A percentile compares a stretch with the other conserved stretches of the same genome.
These are phyloP conservation scores for Amaranthus hypochondriacus DNA, from an alignment of 148 eudicot species.

Conservation along the genomic window DNA sequence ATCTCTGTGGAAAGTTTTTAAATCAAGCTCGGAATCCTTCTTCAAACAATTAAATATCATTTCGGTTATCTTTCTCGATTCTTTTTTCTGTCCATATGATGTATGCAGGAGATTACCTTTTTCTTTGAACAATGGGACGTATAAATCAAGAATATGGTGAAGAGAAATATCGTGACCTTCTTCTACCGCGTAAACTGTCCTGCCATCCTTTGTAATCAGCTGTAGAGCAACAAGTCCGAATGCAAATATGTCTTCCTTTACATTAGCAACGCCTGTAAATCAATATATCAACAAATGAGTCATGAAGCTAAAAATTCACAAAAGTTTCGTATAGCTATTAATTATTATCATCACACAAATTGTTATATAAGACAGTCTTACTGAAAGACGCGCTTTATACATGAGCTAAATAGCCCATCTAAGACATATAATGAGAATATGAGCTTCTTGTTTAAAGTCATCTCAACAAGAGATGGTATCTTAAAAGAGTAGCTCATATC, in stretches of 20 bases:
- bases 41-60: conserved; percentile 30
- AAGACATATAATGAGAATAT: too few species aligned
- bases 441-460: too few species aligned
- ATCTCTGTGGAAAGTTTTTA: conserved; percentile 26
- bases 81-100: conserved; percentile 32
- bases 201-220: conserved; percentile 30
- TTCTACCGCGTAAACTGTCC: conserved; percentile 29
- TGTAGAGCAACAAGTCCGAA: conserved; percentile 36
- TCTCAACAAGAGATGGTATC: too few species aligned
- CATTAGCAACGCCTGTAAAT: conserved; percentile 20
- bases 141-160: conserved; percentile 34
- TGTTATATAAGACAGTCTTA: too few species aligned
- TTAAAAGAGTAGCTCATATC: too few species aligned
- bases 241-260: conserved; percentile 25
- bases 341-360: too few species aligned
- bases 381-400: too few species aligned
- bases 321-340: not conserved
- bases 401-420: too few species aligned
- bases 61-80: conserved; percentile 29
- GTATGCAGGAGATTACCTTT: conserved; percentile 30
- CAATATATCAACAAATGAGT: not conserved
- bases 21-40: conserved; percentile 24
- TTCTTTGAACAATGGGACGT: conserved; percentile 25
- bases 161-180: conserved; percentile 21
- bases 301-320: not conserved